Conservation (phyloP, 805 yeast species). For the Wickerhamomyces silvicola region DNA sequence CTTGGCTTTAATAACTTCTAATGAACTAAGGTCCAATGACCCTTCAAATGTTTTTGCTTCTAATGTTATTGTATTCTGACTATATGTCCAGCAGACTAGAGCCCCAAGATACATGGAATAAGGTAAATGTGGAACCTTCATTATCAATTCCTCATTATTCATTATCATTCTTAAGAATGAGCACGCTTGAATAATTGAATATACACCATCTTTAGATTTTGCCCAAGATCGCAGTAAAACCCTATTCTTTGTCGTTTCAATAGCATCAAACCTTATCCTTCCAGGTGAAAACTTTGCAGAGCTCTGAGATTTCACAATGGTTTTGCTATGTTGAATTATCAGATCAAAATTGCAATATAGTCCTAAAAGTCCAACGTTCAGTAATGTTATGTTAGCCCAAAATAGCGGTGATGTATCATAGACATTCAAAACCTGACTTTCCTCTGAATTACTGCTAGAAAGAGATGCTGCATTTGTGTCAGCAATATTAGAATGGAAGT, state of each 20-base stretch:
- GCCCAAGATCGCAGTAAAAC: constrained; percentile 21
- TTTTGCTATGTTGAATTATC: constrained; percentile 11
- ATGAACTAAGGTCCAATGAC: no score
- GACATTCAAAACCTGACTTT: constrained; percentile 18
- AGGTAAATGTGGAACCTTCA: constrained; percentile 21
- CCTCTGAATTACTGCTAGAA: constrained; percentile 4
- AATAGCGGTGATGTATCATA: constrained; percentile 29
- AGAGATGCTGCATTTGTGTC: constrained; percentile 14
- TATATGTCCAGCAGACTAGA: constrained; percentile 17
- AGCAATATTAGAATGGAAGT: constrained; percentile 28
- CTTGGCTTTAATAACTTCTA: no score
- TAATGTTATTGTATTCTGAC: no score
- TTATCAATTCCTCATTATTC: constrained; percentile 17
- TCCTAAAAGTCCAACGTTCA: constrained; percentile 22
- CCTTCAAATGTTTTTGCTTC: no score
- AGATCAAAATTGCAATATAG: constrained; percentile 22
- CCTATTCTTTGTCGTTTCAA: constrained; percentile 13
- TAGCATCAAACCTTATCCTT: constrained; percentile 8
- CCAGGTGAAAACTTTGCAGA: constrained; percentile 1
- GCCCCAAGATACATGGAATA: constrained; percentile 13
- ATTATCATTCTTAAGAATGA: constrained; percentile 22
- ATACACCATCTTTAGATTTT: constrained; percentile 20
- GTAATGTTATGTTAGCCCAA: constrained; percentile 27
- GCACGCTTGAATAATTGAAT: constrained; percentile 22
- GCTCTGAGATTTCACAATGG: constrained; percentile 2